Conservation (phyloP, 495 filamentous ascomycete species). For the Talaromyces ruber region DNA sequence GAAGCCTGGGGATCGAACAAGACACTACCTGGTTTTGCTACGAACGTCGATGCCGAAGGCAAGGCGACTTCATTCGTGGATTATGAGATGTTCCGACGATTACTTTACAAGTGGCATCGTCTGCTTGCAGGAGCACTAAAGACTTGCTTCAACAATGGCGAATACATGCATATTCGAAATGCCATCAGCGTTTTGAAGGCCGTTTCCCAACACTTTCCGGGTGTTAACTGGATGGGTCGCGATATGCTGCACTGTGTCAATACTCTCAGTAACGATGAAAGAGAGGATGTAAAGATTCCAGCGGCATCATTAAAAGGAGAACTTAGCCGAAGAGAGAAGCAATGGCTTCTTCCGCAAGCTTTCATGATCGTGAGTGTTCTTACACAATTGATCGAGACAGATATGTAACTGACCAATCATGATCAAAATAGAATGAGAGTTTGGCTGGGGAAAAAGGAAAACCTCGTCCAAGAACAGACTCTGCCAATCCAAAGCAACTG, state of each 20-base stretch:
- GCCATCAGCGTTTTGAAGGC: conserved; percentile 85
- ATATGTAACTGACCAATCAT: conserved; percentile 15
- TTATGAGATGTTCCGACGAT: conserved; percentile 75
- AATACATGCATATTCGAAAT: conserved; percentile 98
- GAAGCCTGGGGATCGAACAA: conserved; percentile 60
- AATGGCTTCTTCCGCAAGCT: conserved; percentile 80
- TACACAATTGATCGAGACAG: conserved; percentile 4
- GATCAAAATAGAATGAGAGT: conserved; percentile 13
- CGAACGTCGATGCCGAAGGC: conserved; percentile 50
- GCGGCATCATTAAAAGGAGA: conserved; percentile 79
- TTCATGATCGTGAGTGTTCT: conserved; percentile 39
- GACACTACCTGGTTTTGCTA: conserved; percentile 61
- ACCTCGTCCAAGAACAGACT: conserved; percentile 25
- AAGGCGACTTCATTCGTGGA: conserved; percentile 60
- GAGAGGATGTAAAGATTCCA: conserved; percentile 84
- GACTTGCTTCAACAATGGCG: conserved; percentile 64
- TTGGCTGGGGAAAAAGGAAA: conserved; percentile 18
- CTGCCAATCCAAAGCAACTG: conserved; percentile 26
- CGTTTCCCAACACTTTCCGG: conserved; percentile 71
- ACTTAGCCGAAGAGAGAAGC: conserved; percentile 65
- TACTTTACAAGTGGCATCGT: conserved; percentile 86
- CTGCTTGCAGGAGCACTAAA: conserved; percentile 66
- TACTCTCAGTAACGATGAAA: conserved; percentile 55
- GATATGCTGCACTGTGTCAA: conserved; percentile 61
- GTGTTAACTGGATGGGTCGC: conserved; percentile 78